Conservation (phyloP, 179 eudicot genomes). For the Camellia oleifera region DNA sequence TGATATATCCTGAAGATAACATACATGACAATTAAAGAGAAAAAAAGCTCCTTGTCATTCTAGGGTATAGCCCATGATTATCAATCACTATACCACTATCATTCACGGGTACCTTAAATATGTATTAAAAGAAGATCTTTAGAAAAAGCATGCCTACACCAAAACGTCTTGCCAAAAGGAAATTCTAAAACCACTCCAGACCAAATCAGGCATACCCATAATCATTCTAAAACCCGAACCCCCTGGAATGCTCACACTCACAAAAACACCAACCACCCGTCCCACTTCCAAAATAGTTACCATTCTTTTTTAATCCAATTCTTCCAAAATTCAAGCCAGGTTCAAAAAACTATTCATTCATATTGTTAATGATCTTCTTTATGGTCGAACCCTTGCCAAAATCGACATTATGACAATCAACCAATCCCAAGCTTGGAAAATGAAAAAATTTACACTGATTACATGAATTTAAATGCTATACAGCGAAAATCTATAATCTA, state of each 20-base stretch:
- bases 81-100: not conserved
- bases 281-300: too few relatives aligned
- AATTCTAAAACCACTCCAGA: not conserved
- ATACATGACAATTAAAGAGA: not conserved
- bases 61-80: not conserved
- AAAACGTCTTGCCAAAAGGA: not conserved
- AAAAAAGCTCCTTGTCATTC: not conserved
- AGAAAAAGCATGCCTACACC: not conserved
- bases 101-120: not conserved
- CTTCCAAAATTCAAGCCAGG: too few relatives aligned
- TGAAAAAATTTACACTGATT: not conserved
- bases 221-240: not conserved
- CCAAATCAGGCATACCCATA: not conserved
- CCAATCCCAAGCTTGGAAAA: not conserved
- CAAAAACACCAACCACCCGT: too few relatives aligned
- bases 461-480: not conserved
- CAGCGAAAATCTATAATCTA: too few relatives aligned
- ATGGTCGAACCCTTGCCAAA: not conserved
- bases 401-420: not conserved
- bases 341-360: too few relatives aligned
- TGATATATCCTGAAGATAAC: too few relatives aligned
- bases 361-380: not conserved
- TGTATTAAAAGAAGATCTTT: not conserved
- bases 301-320: too few relatives aligned
- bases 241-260: not conserved